Base-by-base conservation (phyloP, 148 eudicot genomes). In the Suaeda aralocaspica region DNA sequence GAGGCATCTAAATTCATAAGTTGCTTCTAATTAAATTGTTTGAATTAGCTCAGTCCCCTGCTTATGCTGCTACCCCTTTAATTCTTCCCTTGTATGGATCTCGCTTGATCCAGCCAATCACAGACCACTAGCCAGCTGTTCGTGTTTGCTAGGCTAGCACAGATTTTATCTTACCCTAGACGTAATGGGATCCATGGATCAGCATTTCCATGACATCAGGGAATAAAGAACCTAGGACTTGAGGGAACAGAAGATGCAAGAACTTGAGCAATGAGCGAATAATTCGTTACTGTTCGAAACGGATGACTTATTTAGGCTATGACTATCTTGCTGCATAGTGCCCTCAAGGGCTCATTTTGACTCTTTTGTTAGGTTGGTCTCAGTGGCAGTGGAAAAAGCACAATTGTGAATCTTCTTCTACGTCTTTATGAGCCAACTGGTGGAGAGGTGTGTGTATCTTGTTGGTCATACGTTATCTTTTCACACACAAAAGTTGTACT, bases 351-450 rank as follows among this genome's bases (percentile, higher is more conserved):
- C 29, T 50, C 39, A 29, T 71, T 18, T 70, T 53, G 4, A 22
- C 9, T 59, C 58, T 36, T 49, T 78, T 44, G 44, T 80, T 81
- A 95, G 99, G 99, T 91, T 81, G 99, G 99, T 69, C 94, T 91
- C 33, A 95, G 99, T 79, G 99, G 97, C 58, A 95, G 97, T 71
- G 99, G 99, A 51, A 95, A 95, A 74, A 95, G 99, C 86, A 89
- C 97, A 53, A 72, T 95, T 33, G 97, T 95, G 72, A 91, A 81
- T 79, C 99, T 95, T 81, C 83, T 95, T 69, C 89, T 95, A 61
- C 96, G 92, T 71, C 92, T 95, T 44, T 95, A 89, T 84, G 93
- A 89, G 77, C 99, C 99, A 73, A 89, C 89, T 71, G 78, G 80
- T 80, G 99, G 99, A 72, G 87, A 91, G 93, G 99, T 89, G 76